phyloP scores from a whole-genome alignment of 805 yeast species.

The Wickerhamomyces chaumierensis region DNA sequence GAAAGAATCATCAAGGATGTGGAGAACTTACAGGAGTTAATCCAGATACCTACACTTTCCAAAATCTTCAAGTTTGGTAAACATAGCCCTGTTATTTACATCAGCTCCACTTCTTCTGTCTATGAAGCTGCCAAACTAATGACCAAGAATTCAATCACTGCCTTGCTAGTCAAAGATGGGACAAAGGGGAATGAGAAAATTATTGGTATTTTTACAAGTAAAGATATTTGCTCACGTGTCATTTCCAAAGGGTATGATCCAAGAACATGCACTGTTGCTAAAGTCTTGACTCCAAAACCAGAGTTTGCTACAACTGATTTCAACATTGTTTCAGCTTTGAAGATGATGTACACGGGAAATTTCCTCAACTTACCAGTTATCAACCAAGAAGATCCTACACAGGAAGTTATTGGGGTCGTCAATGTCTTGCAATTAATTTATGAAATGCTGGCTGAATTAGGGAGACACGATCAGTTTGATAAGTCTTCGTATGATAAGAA shows the following conservation, averaged over 20 bases:
- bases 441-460: slow-evolving; percentile 26
- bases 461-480: slow-evolving; percentile 10
- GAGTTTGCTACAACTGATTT: slow-evolving; percentile 29
- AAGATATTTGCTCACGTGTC: slow-evolving; percentile 32
- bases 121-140: slow-evolving; percentile 28
- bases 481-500: slow-evolving; percentile 10
- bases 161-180: slow-evolving; percentile 27
- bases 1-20: slow-evolving; percentile 23
- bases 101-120: slow-evolving; percentile 27
- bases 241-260: slow-evolving; percentile 27
- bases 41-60: slow-evolving; percentile 30
- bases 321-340: slow-evolving; percentile 31
- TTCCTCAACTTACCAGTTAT: slow-evolving; percentile 32
- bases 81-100: slow-evolving; percentile 19
- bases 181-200: slow-evolving; percentile 21
- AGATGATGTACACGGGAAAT: slow-evolving; percentile 36
- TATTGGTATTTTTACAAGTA: slow-evolving; percentile 35
- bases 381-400: slow-evolving; percentile 11
- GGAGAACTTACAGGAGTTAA: slow-evolving; percentile 24
- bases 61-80: slow-evolving; percentile 7
- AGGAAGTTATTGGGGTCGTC: slow-evolving; percentile 27
- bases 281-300: slow-evolving; percentile 35
- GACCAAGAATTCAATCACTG: slow-evolving; percentile 28
- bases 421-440: slow-evolving; percentile 33
- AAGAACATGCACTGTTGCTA: slow-evolving; percentile 24